A percentile compares a stretch with the other conserved stretches of the same genome.
These are phyloP conservation scores for Agroathelia rolfsii DNA, from an alignment of 1,284 basidiomycete species.

Conservation along the genomic window DNA sequence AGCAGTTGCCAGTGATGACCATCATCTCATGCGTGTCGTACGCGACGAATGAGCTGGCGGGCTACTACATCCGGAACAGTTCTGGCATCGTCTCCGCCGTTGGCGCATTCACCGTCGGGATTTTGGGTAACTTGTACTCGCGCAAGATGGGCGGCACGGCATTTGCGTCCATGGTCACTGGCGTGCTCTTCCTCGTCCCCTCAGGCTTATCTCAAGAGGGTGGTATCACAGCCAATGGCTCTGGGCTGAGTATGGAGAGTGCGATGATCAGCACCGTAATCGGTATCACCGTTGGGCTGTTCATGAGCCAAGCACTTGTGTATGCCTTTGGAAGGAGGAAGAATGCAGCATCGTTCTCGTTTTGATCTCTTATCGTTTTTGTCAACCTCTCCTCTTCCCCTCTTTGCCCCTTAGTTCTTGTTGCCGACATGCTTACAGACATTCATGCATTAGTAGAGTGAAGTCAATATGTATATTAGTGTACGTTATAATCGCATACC, in stretches of 20 bases:
- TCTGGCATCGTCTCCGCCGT: slow-evolving; percentile 72
- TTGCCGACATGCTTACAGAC: too few species aligned
- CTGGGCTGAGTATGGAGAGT: slow-evolving; percentile 57
- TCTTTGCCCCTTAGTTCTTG: too few species aligned
- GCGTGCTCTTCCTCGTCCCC: slow-evolving; percentile 76
- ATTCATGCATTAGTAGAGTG: too few species aligned
- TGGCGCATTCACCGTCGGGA: slow-evolving; percentile 75
- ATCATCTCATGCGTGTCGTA: slow-evolving; percentile 76
- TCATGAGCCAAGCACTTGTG: slow-evolving; percentile 70
- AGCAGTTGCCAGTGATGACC: slow-evolving; percentile 76
- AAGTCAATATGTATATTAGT: too few species aligned
- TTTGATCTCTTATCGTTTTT: slow-evolving; percentile 30
- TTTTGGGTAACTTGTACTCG: slow-evolving; percentile 76
- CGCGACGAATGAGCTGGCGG: slow-evolving; percentile 68
- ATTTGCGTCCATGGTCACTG: slow-evolving; percentile 85
- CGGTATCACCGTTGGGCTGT: slow-evolving; percentile 77
- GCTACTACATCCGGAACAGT: slow-evolving; percentile 79
- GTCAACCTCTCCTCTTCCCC: too few species aligned
- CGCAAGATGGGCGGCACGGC: slow-evolving; percentile 70
- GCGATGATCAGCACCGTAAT: slow-evolving; percentile 83
- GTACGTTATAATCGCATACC: too few species aligned
- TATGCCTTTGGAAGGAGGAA: slow-evolving; percentile 70
- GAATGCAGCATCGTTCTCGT: slow-evolving; percentile 67
- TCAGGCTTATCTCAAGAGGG: slow-evolving; percentile 82
- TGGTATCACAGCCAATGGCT: slow-evolving; percentile 62